phyloP scores from a whole-genome alignment of 371 early-diverging fungal species.

The Thermomucor indicae-seudaticae region DNA sequence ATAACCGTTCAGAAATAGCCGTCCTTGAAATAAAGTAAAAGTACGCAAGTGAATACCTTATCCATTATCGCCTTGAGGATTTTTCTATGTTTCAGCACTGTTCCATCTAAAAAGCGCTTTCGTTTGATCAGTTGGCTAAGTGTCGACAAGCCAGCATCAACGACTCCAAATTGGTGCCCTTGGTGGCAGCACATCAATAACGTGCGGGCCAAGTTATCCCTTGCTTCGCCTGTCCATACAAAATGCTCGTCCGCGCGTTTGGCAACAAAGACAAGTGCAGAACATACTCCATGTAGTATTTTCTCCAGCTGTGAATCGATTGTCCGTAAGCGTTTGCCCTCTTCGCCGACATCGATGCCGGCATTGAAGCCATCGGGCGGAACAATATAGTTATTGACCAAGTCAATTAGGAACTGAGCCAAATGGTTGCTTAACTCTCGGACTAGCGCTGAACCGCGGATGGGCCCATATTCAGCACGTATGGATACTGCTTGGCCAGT shows the following conservation, averaged over 20 bases:
- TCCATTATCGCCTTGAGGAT: conserved; percentile 26
- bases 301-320: conserved; percentile 35
- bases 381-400: conserved; percentile 30
- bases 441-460: conserved; percentile 33
- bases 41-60: conserved; percentile 22
- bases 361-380: conserved; percentile 13
- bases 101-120: conserved; percentile 14
- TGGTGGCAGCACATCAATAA: conserved; percentile 47
- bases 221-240: conserved; percentile 10
- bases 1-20: too few relatives aligned
- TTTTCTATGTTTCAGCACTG: conserved; percentile 6
- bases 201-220: conserved; percentile 20
- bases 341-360: conserved; percentile 38
- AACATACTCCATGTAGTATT: conserved; percentile 23
- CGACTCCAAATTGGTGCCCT: conserved; percentile 39
- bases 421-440: conserved; percentile 25
- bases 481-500: conserved; percentile 6
- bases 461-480: conserved; percentile 29
- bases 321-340: conserved; percentile 27
- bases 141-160: conserved; percentile 44
- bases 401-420: conserved; percentile 21
- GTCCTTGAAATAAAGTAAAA: too few relatives aligned
- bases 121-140: conserved; percentile 25
- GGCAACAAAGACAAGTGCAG: conserved; percentile 16
- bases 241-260: conserved; percentile 15